These are phyloP conservation scores for Guillardia theta DNA, from an alignment of 78 protist genomes.

Conservation along the genomic window DNA sequence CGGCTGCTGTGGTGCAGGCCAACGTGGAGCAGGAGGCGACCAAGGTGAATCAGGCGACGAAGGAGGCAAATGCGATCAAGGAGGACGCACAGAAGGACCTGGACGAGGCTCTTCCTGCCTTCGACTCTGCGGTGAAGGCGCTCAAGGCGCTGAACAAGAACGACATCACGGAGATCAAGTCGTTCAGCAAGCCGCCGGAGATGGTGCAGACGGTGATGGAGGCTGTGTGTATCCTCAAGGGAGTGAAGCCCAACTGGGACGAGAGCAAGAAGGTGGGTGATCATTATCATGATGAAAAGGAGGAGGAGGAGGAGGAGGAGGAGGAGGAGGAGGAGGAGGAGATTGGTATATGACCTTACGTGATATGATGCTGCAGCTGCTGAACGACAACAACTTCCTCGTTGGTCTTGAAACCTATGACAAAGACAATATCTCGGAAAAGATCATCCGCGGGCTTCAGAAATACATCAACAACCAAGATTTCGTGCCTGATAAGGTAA, in stretches of 20 bases:
- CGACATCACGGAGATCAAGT: constrained; percentile 57
- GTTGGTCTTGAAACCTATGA: constrained; percentile 63
- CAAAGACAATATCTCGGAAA: constrained; percentile 73
- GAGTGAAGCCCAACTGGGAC: constrained; percentile 42
- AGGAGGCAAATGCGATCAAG: neutral
- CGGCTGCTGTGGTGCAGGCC: constrained; percentile 41
- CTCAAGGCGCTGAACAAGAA: constrained; percentile 55
- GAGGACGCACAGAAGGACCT: constrained; percentile 16
- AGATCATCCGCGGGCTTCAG: constrained; percentile 44
- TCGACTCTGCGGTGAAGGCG: constrained; percentile 36
- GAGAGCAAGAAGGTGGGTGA: neutral
- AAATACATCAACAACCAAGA: constrained; percentile 10
- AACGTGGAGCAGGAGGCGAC: constrained; percentile 36
- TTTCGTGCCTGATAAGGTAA: no score
- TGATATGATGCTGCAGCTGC: neutral
- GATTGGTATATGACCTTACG: neutral
- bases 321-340: constrained; percentile 1
- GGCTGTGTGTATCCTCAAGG: constrained; percentile 75
- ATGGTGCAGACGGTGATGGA: constrained; percentile 68
- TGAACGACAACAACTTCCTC: constrained; percentile 42
- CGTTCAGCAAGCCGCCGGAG: constrained; percentile 76
- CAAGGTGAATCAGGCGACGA: neutral
- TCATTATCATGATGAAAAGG: no score
- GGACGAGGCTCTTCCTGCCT: constrained; percentile 54
- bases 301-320: neutral